Evolutionary conservation across 306 rosid species (phyloP), one percentile per base, ranked within the genome.

Genomic region (Prunus fruticosa): DNA sequence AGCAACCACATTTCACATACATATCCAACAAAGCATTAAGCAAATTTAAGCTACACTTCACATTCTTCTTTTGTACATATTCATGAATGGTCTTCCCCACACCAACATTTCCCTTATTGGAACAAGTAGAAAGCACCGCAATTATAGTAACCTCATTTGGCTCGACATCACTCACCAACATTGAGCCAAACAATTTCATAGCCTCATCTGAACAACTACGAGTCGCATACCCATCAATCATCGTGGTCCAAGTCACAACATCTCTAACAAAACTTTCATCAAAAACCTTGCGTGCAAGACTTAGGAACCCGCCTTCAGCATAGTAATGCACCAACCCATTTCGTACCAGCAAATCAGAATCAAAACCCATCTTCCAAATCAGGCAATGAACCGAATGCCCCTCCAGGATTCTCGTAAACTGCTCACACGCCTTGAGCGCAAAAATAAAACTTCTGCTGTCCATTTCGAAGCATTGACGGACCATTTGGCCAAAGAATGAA

Each of bases 241-340:
- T 85, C 1, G 90, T 82, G 63, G 98, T 93, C 97, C 98, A 93
- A 77, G 98, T 83, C 80, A 90, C 82, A 52, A 90, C 97, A 82
- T 90, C 97, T 83, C 63, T 89, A 20, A 67, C 32, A 78, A 68
- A 43, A 82, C 85, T 85, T 87, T 83, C 88, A 34, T 88, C 97
- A n/a, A 92, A 87, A 89, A 88, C 56, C 47, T 78, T 11, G 38
- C 90, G 92, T 18, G 97, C 96, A 75, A 51, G 14, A 2, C 65
- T 28, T 79, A 90, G 62, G 61, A 60, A 80, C 32, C 90, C 90
- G 14, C 73, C 73, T 6, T 79, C 82, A 0, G 84, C 78, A 6
- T 87, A 86, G 41, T 76, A 90, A 41, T 81, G 89, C 6, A 93
- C 74, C 81, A 87, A 73, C 78, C 96, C 97, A 84, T 93, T 93